Conservation (phyloP, 495 filamentous ascomycete species). For the Polyplosphaeria fusca region DNA sequence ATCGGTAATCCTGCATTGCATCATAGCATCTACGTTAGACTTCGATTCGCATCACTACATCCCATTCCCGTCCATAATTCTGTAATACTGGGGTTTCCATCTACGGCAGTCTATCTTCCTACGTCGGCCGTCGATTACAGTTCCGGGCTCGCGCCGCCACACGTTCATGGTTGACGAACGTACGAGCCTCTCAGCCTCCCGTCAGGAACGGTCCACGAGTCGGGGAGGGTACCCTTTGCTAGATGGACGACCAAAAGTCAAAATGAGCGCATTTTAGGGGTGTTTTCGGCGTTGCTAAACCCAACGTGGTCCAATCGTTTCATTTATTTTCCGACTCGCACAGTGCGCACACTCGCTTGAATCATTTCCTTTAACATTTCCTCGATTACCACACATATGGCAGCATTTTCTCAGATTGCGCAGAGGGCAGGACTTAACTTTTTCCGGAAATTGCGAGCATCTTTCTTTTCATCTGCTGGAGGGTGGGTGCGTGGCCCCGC, state of each 20-base stretch:
- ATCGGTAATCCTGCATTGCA: constrained; percentile 14
- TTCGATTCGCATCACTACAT: constrained; percentile 13
- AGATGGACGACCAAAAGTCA: constrained; percentile 10
- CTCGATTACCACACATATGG: background rate
- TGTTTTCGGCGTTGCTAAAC: constrained; percentile 31
- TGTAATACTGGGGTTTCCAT: constrained; percentile 19
- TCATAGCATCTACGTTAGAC: constrained; percentile 1
- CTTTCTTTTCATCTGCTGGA: background rate
- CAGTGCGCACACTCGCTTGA: constrained; percentile 9
- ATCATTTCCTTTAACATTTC: background rate
- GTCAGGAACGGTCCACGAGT: constrained; percentile 30
- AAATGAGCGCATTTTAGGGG: constrained; percentile 28
- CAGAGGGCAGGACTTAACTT: no score
- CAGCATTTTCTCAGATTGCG: background rate
- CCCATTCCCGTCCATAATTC: constrained; percentile 13
- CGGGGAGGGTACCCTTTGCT: no score
- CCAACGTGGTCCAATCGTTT: constrained; percentile 16
- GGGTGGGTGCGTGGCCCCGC: background rate
- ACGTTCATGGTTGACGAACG: constrained; percentile 27
- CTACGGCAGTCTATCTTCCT: constrained; percentile 11
- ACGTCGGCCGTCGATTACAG: constrained; percentile 16
- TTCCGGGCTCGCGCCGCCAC: constrained; percentile 25
- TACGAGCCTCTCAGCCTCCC: constrained; percentile 9
- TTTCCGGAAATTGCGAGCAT: background rate
- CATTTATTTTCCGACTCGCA: background rate